These are phyloP conservation scores for Penstemon barbatus DNA, from an alignment of 257 asterid species.

Conservation along the genomic window DNA sequence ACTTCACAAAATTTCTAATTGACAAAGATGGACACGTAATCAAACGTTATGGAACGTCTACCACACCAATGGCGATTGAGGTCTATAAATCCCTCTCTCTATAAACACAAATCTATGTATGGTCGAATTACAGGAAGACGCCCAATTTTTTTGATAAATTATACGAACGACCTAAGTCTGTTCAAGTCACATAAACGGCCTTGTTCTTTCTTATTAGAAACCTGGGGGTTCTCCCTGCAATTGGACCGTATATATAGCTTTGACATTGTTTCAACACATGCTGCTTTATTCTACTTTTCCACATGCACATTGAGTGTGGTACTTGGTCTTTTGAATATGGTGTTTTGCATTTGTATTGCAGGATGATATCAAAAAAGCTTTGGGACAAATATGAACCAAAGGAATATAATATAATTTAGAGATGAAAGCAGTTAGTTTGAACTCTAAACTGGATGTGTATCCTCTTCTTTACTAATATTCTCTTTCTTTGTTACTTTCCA, in stretches of 20 bases:
- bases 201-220: too few species aligned
- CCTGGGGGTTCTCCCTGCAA: too few species aligned
- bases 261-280: too few species aligned
- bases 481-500: background rate
- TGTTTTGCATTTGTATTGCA: conserved; percentile 31
- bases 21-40: conserved; percentile 81
- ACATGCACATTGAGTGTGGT: too few species aligned
- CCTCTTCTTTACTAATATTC: background rate
- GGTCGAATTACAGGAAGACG: too few species aligned
- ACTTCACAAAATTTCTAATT: conserved; percentile 87
- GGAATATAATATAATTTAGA: background rate
- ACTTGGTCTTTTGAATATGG: background rate
- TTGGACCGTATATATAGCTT: too few species aligned
- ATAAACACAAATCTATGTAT: background rate
- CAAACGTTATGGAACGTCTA: conserved; percentile 60
- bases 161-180: too few species aligned
- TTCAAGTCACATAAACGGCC: too few species aligned
- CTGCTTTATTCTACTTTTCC: background rate
- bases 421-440: background rate
- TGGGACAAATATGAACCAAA: conserved; percentile 51
- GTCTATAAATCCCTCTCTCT: conserved; percentile 36
- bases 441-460: background rate
- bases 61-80: conserved; percentile 76
- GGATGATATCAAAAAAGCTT: conserved; percentile 63
- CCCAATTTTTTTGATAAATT: too few species aligned